Percentiles rank a stretch among this genome's conserved stretches.
phyloP scores from a whole-genome alignment of 208 protist genomes.

The Leishmania mexicana region DNA sequence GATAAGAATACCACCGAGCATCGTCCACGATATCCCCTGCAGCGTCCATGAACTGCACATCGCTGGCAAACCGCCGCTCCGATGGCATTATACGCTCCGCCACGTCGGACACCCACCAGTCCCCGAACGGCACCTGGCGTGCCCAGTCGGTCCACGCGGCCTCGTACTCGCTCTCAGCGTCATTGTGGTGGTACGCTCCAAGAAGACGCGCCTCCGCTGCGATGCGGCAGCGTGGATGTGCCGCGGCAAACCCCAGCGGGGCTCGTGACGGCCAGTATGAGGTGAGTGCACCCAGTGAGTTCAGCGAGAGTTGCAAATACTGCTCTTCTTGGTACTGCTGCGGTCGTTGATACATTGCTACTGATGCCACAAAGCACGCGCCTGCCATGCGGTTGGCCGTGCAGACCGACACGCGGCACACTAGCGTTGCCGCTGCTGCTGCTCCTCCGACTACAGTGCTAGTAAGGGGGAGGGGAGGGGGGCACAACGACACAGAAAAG shows the following conservation, averaged over 20 bases:
- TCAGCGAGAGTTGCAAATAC: neutral
- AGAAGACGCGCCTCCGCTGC: neutral
- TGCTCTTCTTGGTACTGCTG: neutral
- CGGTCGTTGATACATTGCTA: neutral
- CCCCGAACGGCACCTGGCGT: slow-evolving; percentile 14
- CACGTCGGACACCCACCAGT: slow-evolving; percentile 23
- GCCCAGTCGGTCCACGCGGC: slow-evolving; percentile 15
- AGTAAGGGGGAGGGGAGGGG: neutral
- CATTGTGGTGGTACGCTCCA: neutral
- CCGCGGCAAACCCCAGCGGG: slow-evolving; percentile 10
- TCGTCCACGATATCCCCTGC: neutral
- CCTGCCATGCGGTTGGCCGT: neutral
- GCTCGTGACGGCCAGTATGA: slow-evolving; percentile 6
- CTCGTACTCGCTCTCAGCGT: neutral
- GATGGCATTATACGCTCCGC: slow-evolving; percentile 13
- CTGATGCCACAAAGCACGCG: neutral
- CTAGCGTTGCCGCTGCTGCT: neutral
- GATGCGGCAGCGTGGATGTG: slow-evolving; percentile 20
- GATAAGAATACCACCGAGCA: neutral
- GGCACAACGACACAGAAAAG: neutral
- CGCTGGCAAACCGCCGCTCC: neutral
- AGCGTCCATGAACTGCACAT: neutral
- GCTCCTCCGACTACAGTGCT: neutral
- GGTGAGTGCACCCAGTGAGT: neutral
- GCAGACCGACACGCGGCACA: neutral